These are phyloP conservation scores for Eucalyptus marginata DNA, from an alignment of 345 rosid genomes.

Conservation along the genomic window DNA sequence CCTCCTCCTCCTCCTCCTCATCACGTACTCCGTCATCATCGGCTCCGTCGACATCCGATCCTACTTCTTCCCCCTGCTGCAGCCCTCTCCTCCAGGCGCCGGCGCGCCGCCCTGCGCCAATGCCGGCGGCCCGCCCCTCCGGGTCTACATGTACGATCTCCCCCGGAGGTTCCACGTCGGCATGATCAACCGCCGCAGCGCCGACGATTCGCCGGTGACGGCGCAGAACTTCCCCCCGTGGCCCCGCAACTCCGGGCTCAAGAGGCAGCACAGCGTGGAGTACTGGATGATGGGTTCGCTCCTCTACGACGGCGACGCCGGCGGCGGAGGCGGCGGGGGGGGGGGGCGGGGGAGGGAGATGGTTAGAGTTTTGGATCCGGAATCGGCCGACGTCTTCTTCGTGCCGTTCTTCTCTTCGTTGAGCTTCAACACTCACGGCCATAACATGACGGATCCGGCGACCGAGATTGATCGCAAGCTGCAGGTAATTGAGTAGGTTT, in stretches of 20 bases:
- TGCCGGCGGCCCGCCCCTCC: slow-evolving; percentile 23
- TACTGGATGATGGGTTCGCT: slow-evolving; percentile 97
- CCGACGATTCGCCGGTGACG: slow-evolving; percentile 41
- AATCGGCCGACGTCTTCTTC: slow-evolving; percentile 68
- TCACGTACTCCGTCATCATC: slow-evolving; percentile 36
- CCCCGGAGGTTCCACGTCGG: slow-evolving; percentile 73
- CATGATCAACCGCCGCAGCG: slow-evolving; percentile 44
- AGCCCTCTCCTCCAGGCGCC: slow-evolving; percentile 18
- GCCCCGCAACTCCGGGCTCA: slow-evolving; percentile 52
- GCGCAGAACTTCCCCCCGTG: slow-evolving; percentile 54
- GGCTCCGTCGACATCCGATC: slow-evolving; percentile 49
- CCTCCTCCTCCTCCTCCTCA: slow-evolving; percentile 19
- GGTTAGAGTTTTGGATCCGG: slow-evolving; percentile 90
- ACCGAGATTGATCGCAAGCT: slow-evolving; percentile 74
- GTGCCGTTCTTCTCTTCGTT: slow-evolving; percentile 92
- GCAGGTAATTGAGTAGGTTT: slow-evolving; percentile 44
- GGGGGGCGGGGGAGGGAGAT: slow-evolving; percentile 38
- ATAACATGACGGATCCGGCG: slow-evolving; percentile 88
- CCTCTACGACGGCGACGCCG: slow-evolving; percentile 18
- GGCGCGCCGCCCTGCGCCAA: slow-evolving; percentile 2
- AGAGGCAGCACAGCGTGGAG: slow-evolving; percentile 86
- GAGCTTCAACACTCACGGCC: slow-evolving; percentile 88
- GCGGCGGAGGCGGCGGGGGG: slow-evolving; percentile 14
- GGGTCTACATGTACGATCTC: slow-evolving; percentile 88
- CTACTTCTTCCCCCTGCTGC: slow-evolving; percentile 43